Evolutionary conservation across 257 asterid genomes (phyloP), one percentile per base, ranked within the genome.

Genomic region (Linderniella brevidens): DNA sequence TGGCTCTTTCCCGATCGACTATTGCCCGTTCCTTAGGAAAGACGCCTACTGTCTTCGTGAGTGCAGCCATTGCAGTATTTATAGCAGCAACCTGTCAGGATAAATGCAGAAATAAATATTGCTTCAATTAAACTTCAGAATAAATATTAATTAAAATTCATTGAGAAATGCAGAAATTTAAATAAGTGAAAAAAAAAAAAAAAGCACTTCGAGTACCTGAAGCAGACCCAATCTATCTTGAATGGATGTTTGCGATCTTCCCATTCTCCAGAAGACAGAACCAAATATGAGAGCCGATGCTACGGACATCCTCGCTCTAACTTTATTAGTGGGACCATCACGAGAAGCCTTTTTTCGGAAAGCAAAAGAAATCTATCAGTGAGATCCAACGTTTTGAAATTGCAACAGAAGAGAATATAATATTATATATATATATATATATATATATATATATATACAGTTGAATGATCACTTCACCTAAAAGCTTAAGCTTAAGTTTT

Each of bases 11-110:
- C 68, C 98, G 70, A 56, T 88, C 95, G 14, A 84, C 98, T 62
- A 88, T 80, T 20, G 94, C 79, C 54, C 98, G 98, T 63, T 88
- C 98, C 77, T 80, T 88, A 37, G 98, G 96, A 60, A 88, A 88
- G 54, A 88, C 93, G 11, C 98, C 93, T n/a, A 69, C 94, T 19
- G 98, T 80, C 69, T 88, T 88, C 50, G 98, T 84, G 55, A 88
- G 93, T 35, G 96, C 96, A 62, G 98, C 94, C 98, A 88, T 88
- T 52, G 96, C 98, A 54, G 98, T 84, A 74, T 80, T 88, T 74
- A 88, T 88, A 32, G 98, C 98, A 63, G 96, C 80, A 65, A 88
- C 95, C 97, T 88, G 70, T 50, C 58, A 32, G 48, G 54, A 59
- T 19, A 54, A 48, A 17, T 37, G 35, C 40, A 40, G 38, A 18